These are phyloP conservation scores for Rhynchospora pubera DNA, from an alignment of 176 grass and related monocot species.

Conservation along the genomic window DNA sequence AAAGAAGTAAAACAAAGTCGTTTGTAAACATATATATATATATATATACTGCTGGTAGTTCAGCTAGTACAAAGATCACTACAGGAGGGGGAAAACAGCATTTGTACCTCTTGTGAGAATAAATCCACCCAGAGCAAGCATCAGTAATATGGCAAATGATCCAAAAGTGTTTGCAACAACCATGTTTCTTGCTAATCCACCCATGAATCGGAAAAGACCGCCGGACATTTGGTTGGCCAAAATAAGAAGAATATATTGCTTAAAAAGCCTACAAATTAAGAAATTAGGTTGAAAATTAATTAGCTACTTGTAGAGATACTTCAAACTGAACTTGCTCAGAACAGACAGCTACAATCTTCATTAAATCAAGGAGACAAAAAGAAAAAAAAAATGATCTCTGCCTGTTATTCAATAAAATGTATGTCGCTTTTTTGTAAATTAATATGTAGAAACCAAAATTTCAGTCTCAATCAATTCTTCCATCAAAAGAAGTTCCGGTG, in stretches of 20 bases:
- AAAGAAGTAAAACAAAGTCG: not conserved
- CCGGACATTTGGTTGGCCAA: slow-evolving; percentile 56
- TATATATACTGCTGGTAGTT: not conserved
- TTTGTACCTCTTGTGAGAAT: slow-evolving; percentile 43
- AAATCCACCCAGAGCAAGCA: slow-evolving; percentile 44
- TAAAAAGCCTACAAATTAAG: slow-evolving; percentile 47
- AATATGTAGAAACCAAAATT: not conserved
- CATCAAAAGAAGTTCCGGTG: not conserved
- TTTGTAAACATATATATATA: slow-evolving; percentile 12
- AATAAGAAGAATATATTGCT: slow-evolving; percentile 71
- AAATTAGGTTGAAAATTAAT: not conserved
- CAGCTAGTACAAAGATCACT: not conserved
- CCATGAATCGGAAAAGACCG: slow-evolving; percentile 52
- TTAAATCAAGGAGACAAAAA: not conserved
- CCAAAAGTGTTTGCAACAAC: slow-evolving; percentile 62
- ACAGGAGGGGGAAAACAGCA: not conserved
- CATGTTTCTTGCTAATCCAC: slow-evolving; percentile 47
- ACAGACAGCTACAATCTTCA: not conserved
- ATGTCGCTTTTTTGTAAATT: not conserved
- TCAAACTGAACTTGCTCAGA: not conserved
- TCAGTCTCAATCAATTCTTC: not conserved
- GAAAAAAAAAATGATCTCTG: not conserved
- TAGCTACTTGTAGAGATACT: not conserved
- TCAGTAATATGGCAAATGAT: slow-evolving; percentile 45
- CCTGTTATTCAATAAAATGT: not conserved